Percentiles rank a stretch among this genome's conserved stretches.
Evolutionary conservation across 1,284 basidiomycete species (phyloP).

Genomic region (Cystobasidiaceae sp.): DNA sequence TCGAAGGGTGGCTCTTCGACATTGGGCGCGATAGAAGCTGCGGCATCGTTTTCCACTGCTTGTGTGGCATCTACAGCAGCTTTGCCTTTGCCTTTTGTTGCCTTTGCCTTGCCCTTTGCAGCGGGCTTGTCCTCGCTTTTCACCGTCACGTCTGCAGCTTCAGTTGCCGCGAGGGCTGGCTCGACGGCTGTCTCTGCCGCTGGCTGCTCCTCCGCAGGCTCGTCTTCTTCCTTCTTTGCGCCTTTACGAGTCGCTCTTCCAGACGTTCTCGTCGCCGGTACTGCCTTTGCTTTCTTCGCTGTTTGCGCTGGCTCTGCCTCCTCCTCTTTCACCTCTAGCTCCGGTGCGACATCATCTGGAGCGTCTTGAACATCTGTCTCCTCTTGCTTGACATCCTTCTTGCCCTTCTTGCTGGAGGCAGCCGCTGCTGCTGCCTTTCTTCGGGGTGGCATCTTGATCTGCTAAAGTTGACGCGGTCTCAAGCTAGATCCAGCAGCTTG

Average conservation of each 20-base stretch:
- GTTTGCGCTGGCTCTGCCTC: neutral
- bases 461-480: neutral
- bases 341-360: neutral
- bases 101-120: conserved; percentile 24
- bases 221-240: neutral
- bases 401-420: neutral
- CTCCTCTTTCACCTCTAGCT: neutral
- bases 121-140: conserved; percentile 10
- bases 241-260: neutral
- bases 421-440: conserved; percentile 16
- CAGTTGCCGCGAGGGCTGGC: too few relatives aligned
- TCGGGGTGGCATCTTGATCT: neutral
- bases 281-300: neutral
- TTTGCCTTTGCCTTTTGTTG: conserved; percentile 37
- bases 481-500: too few relatives aligned
- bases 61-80: neutral
- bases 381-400: neutral
- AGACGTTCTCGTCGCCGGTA: neutral
- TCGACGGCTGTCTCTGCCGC: neutral
- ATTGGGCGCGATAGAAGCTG: conserved; percentile 23
- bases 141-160: conserved; percentile 20
- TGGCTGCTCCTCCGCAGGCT: neutral
- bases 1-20: conserved; percentile 19
- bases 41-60: too few relatives aligned
- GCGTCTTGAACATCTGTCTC: neutral